Conservation (phyloP, 495 filamentous ascomycete species). For the Aspergillus wentii region DNA sequence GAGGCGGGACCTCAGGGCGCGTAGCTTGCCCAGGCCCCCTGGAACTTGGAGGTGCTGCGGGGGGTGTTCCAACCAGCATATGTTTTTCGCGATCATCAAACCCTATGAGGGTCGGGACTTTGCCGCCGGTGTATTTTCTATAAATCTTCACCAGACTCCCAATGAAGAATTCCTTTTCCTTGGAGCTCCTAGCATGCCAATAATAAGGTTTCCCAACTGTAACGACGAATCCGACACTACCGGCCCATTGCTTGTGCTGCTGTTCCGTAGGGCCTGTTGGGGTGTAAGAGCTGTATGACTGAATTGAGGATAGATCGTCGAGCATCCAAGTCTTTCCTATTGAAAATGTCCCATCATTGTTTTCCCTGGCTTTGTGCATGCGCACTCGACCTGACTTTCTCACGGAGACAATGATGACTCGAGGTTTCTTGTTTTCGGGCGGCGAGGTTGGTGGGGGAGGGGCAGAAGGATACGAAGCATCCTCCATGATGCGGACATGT, state of each 20-base stretch:
- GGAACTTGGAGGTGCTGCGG: conserved; percentile 27
- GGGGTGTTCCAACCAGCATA: conserved; percentile 49
- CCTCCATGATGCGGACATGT: conserved; percentile 86
- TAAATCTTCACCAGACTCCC: conserved; percentile 92
- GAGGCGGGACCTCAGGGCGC: conserved; percentile 31
- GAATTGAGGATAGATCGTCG: conserved; percentile 75
- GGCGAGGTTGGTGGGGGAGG: conserved; percentile 72
- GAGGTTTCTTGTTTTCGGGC: conserved; percentile 73
- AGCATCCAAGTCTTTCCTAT: conserved; percentile 98
- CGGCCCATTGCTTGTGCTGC: conserved; percentile 70
- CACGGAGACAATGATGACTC: conserved; percentile 88
- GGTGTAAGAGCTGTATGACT: conserved; percentile 62
- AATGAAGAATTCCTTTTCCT: conserved; percentile 98
- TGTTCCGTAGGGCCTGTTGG: conserved; percentile 52
- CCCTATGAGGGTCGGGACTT: conserved; percentile 69
- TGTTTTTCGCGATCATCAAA: conserved; percentile 79
- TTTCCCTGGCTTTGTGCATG: conserved; percentile 95
- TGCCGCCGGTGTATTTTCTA: conserved; percentile 89
- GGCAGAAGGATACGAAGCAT: conserved; percentile 73
- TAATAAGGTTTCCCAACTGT: conserved; percentile 92
- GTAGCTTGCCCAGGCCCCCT: conserved; percentile 26
- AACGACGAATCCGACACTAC: conserved; percentile 78
- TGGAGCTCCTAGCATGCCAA: conserved; percentile 85
- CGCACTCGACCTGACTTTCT: conserved; percentile 87
- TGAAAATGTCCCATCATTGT: conserved; percentile 86